These are phyloP conservation scores for Cupressus sempervirens DNA, from an alignment of 75 land plant species.

Conservation along the genomic window DNA sequence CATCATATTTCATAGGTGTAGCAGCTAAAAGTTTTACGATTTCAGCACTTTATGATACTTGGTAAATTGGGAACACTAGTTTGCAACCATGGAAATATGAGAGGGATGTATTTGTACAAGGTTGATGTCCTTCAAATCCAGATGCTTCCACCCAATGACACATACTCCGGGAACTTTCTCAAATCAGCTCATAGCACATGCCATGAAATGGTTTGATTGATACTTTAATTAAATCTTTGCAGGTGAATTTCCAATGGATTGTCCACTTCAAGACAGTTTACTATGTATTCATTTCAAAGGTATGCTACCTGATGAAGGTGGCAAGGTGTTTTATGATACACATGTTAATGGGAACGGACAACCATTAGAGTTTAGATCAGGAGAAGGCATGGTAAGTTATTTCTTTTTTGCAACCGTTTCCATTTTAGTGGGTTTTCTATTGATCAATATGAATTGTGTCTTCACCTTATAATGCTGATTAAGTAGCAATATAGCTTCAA, in stretches of 20 bases:
- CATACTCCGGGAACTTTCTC: not conserved
- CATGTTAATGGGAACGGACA: slow-evolving; percentile 69
- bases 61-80: not conserved
- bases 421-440: not conserved
- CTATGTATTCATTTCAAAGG: slow-evolving; percentile 85
- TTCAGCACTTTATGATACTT: not conserved
- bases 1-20: not conserved
- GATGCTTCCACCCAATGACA: not conserved
- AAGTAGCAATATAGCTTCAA: not conserved
- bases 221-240: not conserved
- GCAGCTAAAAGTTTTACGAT: not conserved
- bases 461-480: not conserved
- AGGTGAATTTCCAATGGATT: slow-evolving; percentile 99
- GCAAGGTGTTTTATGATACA: slow-evolving; percentile 81
- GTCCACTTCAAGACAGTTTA: slow-evolving; percentile 95
- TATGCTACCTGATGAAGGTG: slow-evolving; percentile 75
- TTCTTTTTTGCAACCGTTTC: not conserved
- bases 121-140: not conserved
- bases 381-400: slow-evolving; percentile 87
- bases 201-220: not conserved
- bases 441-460: not conserved
- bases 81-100: not conserved
- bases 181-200: not conserved
- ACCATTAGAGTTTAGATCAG: slow-evolving; percentile 84
- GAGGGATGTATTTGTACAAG: not conserved